Evolutionary conservation across 805 yeast species (phyloP).

Genomic region (Candida peoriensis): DNA sequence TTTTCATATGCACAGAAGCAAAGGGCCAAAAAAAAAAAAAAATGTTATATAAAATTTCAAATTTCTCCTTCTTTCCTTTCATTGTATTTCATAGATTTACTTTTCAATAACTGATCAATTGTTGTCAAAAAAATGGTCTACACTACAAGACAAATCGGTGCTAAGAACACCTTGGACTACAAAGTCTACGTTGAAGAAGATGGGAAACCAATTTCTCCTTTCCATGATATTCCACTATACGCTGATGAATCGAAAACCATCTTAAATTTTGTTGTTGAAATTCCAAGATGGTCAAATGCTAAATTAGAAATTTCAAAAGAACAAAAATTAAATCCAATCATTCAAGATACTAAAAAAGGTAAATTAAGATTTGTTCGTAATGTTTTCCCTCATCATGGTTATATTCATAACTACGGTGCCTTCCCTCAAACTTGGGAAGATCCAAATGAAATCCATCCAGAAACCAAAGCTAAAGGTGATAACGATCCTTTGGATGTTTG

Average conservation of each 20-base stretch:
- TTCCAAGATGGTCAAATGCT: constrained; percentile 98
- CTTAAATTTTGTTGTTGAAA: constrained; percentile 89
- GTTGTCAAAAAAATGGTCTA: constrained; percentile 50
- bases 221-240: constrained; percentile 90
- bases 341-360: constrained; percentile 97
- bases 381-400: constrained; percentile 98
- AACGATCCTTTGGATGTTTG: constrained; percentile 85
- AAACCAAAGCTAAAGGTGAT: constrained; percentile 69
- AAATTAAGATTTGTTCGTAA: constrained; percentile 93
- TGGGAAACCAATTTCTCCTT: constrained; percentile 90
- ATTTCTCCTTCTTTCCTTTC: background rate
- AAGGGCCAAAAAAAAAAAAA: too few species aligned
- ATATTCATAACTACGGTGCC: constrained; percentile 97
- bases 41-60: too few species aligned
- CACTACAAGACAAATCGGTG: constrained; percentile 90
- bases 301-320: constrained; percentile 93
- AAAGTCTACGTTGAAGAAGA: constrained; percentile 86
- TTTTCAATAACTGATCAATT: constrained; percentile 1
- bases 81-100: background rate
- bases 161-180: constrained; percentile 92
- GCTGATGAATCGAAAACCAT: constrained; percentile 91
- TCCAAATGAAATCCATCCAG: constrained; percentile 57
- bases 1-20: too few species aligned
- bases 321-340: constrained; percentile 79
- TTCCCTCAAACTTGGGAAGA: constrained; percentile 67